Evolutionary conservation across 2,329 filamentous ascomycete species (phyloP), one percentile per base, ranked within the genome.

Genomic region (Botrytis aclada): DNA sequence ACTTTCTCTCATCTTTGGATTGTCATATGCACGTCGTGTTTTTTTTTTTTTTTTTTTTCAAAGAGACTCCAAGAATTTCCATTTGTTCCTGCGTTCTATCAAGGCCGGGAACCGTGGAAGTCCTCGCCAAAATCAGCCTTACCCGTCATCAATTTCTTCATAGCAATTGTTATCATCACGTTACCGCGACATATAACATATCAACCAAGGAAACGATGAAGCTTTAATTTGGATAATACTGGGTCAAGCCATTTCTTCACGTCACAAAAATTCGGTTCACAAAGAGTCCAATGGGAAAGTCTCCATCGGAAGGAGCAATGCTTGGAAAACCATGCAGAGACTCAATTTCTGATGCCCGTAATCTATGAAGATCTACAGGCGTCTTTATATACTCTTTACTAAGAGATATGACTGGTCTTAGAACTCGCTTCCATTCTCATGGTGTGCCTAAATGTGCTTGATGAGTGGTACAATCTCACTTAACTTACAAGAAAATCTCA

Each of bases 41-140:
- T 37, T 45, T 66, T n/a, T 43, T n/a, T 16, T 45, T 66, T n/a
- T 43, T n/a, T 16, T 34, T 34, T 34, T 34, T n/a, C 34, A 71
- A 71, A 71, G 45, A 41, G n/a, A 66, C 22, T 29, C 29, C 45
- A 45, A 45, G n/a, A 37, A 54, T 61, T 61, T 18, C 39, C 39
- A 66, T 41, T 63, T 66, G 70, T 71, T 71, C 61, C 70, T 66
- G 70, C 70, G 61, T 71, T 54, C 45, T 51, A 56, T 45, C 34
- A 71, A 66, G 47, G 29, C 70, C 61, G 37, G 61, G 25, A 65
- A 37, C 29, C 45, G 39, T 64, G 70, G 47, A 66, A 43, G 14
- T 56, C n/a, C 29, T 71, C 61, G 61, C 70, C 37, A 71, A 37
- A 54, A 45, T 71, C 70, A 71, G 70, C 70, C 70, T 71, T 71